These are phyloP conservation scores for Eimeria brunetti DNA, from an alignment of 169 alveolate genomes.

Conservation along the genomic window DNA sequence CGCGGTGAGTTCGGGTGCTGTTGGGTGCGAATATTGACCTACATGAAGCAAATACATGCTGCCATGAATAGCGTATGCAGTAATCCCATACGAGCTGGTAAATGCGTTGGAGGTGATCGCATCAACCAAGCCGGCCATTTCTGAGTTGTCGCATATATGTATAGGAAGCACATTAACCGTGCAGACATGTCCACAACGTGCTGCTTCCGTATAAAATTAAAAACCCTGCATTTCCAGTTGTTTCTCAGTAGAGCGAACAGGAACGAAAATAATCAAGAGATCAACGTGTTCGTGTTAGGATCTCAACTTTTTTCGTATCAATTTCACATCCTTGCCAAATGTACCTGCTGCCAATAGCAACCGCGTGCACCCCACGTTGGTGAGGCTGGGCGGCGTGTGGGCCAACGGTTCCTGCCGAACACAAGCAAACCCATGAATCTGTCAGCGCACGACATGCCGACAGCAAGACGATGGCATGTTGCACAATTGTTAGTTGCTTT, in stretches of 20 bases:
- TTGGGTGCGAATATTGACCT: not conserved
- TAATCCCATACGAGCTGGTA: not conserved
- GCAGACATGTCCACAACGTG: not conserved
- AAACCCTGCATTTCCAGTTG: not conserved
- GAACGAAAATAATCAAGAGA: not conserved
- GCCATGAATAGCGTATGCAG: not conserved
- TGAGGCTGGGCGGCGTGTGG: not conserved
- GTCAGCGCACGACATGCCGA: not conserved
- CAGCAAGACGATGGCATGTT: not conserved
- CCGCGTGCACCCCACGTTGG: not conserved
- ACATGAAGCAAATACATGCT: not conserved
- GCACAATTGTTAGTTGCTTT: too few species aligned
- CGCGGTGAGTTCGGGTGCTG: not conserved
- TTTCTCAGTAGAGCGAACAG: not conserved
- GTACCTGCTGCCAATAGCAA: not conserved
- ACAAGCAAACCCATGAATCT: not conserved
- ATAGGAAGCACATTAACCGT: not conserved
- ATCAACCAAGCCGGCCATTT: not conserved
- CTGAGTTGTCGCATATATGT: not conserved
- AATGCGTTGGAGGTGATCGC: not conserved
- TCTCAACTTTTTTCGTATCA: not conserved
- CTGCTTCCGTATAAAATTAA: not conserved
- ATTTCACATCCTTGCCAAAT: not conserved
- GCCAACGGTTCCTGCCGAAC: not conserved
- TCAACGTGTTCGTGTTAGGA: not conserved